Percentiles rank a stretch among this genome's conserved stretches.
phyloP scores from a whole-genome alignment of 305 asterid species.

The Fraxinus dipetala region DNA sequence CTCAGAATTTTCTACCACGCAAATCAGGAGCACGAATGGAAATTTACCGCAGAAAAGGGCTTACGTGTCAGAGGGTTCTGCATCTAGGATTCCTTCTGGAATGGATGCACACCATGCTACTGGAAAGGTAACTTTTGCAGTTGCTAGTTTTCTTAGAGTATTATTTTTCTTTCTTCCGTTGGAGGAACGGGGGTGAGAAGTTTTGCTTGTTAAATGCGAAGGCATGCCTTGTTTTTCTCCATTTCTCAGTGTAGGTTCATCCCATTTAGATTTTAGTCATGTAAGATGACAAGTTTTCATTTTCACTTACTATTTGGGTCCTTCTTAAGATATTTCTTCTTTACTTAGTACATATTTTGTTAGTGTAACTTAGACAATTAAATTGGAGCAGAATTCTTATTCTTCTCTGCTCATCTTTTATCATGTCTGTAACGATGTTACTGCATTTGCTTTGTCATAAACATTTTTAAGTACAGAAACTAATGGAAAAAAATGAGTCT shows the following conservation, averaged over 20 bases:
- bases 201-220: not conserved
- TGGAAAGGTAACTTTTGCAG: constrained; percentile 28
- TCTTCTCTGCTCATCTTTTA: not conserved
- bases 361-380: not conserved
- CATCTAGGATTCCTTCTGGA: constrained; percentile 30
- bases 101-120: constrained; percentile 23
- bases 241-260: not conserved
- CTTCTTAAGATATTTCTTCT: not conserved
- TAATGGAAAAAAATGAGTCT: not conserved
- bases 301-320: not conserved
- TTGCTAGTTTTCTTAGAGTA: not conserved
- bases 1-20: constrained; percentile 48
- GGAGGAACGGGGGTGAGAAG: not conserved
- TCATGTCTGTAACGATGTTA: not conserved
- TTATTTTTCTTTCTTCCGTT: not conserved
- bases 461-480: not conserved
- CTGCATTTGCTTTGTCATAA: not conserved
- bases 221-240: not conserved
- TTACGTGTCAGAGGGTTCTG: constrained; percentile 28
- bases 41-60: constrained; percentile 23
- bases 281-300: not conserved
- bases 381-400: not conserved
- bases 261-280: not conserved
- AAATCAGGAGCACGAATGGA: constrained; percentile 31
- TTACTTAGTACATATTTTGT: not conserved